Evolutionary conservation across 1,284 basidiomycete species (phyloP).

Genomic region (Stygiomarasmius scandens): DNA sequence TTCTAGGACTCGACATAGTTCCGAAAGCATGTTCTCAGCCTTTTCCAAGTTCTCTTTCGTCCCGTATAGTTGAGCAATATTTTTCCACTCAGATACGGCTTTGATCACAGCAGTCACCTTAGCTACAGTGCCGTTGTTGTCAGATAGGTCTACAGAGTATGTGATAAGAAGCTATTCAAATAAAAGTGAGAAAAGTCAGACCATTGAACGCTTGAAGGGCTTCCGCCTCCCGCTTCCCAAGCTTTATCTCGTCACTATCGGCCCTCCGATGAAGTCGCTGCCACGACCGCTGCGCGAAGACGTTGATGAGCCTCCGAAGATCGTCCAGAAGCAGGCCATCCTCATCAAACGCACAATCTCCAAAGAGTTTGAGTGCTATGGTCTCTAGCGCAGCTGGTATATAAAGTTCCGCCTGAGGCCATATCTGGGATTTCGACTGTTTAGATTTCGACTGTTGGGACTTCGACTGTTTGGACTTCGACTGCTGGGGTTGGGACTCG

Average conservation of each 20-base stretch:
- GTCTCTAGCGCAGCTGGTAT: constrained; percentile 21
- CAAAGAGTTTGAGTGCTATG: constrained; percentile 26
- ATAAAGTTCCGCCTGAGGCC: constrained; percentile 22
- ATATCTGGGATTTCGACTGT: constrained; percentile 2
- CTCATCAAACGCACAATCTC: constrained; percentile 18
- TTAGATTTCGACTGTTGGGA: no score
- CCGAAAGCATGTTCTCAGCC: constrained; percentile 17
- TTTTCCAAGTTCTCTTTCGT: constrained; percentile 10
- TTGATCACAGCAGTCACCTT: constrained; percentile 17
- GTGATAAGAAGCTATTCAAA: no score
- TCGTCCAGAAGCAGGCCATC: constrained; percentile 3
- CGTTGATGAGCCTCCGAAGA: constrained; percentile 8
- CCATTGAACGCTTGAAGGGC: constrained; percentile 22
- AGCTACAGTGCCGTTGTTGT: no score
- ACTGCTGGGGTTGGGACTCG: no score
- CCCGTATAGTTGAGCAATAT: constrained; percentile 12
- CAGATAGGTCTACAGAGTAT: no score
- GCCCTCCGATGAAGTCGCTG: constrained; percentile 3
- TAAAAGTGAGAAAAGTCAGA: constrained; percentile 6
- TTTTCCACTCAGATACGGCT: constrained; percentile 22
- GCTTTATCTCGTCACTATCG: not conserved
- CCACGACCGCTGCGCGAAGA: constrained; percentile 23
- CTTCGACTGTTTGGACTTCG: no score
- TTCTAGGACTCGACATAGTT: constrained; percentile 20
- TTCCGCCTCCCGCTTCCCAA: constrained; percentile 6